Evolutionary conservation across 495 filamentous ascomycete genomes (phyloP).

Genomic region (Penicillium longicatenatum): DNA sequence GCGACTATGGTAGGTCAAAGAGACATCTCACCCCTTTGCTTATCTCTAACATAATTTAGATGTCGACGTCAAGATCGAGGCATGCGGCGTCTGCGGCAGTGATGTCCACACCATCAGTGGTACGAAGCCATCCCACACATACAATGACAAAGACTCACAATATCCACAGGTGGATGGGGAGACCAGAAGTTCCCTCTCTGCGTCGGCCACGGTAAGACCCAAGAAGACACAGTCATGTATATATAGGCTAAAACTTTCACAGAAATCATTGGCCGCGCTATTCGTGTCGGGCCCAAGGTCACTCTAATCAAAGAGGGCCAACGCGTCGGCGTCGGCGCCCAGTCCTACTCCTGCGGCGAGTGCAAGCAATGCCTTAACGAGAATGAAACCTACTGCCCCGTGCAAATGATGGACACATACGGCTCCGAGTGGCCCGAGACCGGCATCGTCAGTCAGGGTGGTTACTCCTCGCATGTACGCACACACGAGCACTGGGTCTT

Average conservation of each 20-base stretch:
- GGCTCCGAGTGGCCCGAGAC: slow-evolving; percentile 63
- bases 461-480: slow-evolving; percentile 69
- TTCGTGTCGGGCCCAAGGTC: slow-evolving; percentile 70
- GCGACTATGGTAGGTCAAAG: slow-evolving; percentile 50
- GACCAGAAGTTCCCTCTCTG: slow-evolving; percentile 66
- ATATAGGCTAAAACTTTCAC: background rate
- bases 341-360: slow-evolving; percentile 70
- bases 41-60: slow-evolving; percentile 42
- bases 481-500: slow-evolving; percentile 76
- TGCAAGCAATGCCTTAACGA: slow-evolving; percentile 68
- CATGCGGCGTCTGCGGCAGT: slow-evolving; percentile 78
- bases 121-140: slow-evolving; percentile 12
- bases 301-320: slow-evolving; percentile 69
- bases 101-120: slow-evolving; percentile 77
- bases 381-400: slow-evolving; percentile 80
- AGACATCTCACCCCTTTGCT: background rate
- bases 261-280: slow-evolving; percentile 71
- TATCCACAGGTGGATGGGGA: slow-evolving; percentile 64
- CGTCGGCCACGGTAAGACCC: slow-evolving; percentile 60
- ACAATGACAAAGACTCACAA: background rate
- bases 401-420: slow-evolving; percentile 63
- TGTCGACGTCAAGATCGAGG: slow-evolving; percentile 70
- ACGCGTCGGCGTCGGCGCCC: slow-evolving; percentile 78
- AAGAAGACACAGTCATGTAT: background rate
- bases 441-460: slow-evolving; percentile 64